Percentiles rank a stretch among this genome's conserved stretches.
Evolutionary conservation across 257 asterid genomes (phyloP).

Genomic region (Petunia axillaris): DNA sequence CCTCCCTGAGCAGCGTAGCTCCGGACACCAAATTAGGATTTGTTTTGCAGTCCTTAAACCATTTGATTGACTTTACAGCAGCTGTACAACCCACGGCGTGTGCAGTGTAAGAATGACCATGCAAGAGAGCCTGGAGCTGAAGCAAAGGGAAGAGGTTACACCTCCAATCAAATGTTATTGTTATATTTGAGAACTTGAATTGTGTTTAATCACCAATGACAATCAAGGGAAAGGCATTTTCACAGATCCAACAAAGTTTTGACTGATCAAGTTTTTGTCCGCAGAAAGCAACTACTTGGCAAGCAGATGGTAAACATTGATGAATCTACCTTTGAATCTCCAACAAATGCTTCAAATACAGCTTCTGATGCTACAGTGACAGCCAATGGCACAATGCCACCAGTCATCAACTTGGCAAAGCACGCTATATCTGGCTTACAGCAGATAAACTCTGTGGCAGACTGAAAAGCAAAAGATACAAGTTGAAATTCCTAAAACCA

Average conservation of each 20-base stretch:
- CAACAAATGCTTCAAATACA: constrained; percentile 79
- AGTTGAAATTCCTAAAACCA: neutral
- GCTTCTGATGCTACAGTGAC: constrained; percentile 83
- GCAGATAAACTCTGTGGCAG: constrained; percentile 82
- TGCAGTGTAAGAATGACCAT: constrained; percentile 96
- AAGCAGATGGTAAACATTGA: constrained; percentile 5
- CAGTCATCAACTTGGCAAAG: constrained; percentile 94
- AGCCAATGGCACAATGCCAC: constrained; percentile 95
- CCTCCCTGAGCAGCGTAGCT: constrained; percentile 77
- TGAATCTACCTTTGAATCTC: constrained; percentile 80
- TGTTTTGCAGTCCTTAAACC: constrained; percentile 72
- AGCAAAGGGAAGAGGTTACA: constrained; percentile 31
- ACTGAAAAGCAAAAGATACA: constrained; percentile 47
- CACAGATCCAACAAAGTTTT: constrained; percentile 2
- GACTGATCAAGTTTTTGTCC: neutral
- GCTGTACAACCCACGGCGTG: constrained; percentile 97
- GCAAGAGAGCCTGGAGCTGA: constrained; percentile 96
- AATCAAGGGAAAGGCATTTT: neutral
- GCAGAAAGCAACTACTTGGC: constrained; percentile 18
- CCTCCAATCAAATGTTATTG: neutral
- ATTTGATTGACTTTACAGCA: constrained; percentile 81
- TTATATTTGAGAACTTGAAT: constrained; percentile 11
- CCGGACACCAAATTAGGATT: constrained; percentile 64
- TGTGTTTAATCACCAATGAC: neutral
- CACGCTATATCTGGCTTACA: constrained; percentile 96